A percentile compares a stretch with the other conserved stretches of the same genome.
phyloP scores from a whole-genome alignment of 2,329 filamentous ascomycete species.

The Cercospora berteroae region DNA sequence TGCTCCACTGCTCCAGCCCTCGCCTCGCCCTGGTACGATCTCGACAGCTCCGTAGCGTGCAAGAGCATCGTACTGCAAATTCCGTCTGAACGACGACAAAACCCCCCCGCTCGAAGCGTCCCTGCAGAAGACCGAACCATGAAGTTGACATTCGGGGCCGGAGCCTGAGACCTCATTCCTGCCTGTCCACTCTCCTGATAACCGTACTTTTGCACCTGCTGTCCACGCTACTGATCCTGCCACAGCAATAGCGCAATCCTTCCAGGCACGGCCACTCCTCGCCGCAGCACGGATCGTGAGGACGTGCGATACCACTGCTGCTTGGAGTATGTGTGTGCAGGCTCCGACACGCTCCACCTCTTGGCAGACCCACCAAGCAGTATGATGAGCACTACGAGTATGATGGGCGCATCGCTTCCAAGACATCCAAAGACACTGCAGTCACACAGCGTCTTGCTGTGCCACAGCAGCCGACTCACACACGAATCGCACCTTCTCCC shows the following conservation, averaged over 20 bases:
- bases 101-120: neutral
- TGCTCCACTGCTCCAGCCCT: neutral
- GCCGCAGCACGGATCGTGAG: neutral
- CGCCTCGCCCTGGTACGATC: neutral
- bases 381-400: neutral
- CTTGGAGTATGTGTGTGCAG: neutral
- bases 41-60: neutral
- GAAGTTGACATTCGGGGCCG: neutral
- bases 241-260: neutral
- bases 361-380: neutral
- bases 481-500: neutral
- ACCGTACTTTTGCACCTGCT: neutral
- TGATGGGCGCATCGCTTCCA: neutral
- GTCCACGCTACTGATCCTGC: neutral
- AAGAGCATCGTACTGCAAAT: neutral
- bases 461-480: neutral
- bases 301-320: neutral
- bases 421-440: neutral
- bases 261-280: neutral
- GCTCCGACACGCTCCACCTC: neutral
- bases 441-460: neutral
- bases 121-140: neutral
- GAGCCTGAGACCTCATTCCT: neutral
- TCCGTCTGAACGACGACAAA: neutral
- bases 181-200: conserved; percentile 1